phyloP scores from a whole-genome alignment of 2,329 filamentous ascomycete species.

The Aspergillus awamori region DNA sequence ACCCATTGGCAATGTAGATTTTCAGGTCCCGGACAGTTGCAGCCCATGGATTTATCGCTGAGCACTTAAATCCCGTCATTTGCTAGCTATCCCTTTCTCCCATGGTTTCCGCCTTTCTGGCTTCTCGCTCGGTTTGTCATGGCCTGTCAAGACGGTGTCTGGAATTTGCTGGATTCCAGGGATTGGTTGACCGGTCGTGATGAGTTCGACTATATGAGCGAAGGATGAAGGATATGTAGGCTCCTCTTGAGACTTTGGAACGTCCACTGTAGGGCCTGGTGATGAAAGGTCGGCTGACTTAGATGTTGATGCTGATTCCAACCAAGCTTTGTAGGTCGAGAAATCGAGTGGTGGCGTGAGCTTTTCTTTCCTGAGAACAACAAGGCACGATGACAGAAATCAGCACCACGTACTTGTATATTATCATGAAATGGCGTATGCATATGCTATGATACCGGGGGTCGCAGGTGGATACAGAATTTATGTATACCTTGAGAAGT shows the following conservation, averaged over 20 bases:
- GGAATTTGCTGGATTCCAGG: constrained; percentile 88
- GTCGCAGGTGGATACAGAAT: background rate
- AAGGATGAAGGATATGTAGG: constrained; percentile 80
- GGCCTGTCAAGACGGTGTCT: constrained; percentile 71
- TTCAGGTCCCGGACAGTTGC: background rate
- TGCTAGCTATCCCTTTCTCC: constrained; percentile 62
- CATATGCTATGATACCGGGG: background rate
- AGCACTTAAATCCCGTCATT: constrained; percentile 11
- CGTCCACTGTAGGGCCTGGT: constrained; percentile 11
- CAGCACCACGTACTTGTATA: background rate
- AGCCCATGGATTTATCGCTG: background rate
- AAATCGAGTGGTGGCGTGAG: constrained; percentile 60
- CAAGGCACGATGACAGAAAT: background rate
- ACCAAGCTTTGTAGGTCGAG: constrained; percentile 68
- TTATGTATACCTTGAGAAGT: constrained; percentile 46
- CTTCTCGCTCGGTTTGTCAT: constrained; percentile 61
- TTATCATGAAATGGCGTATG: background rate
- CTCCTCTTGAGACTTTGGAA: constrained; percentile 44
- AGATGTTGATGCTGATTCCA: constrained; percentile 31
- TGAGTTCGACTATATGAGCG: constrained; percentile 80
- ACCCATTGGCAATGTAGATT: background rate
- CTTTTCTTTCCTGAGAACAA: constrained; percentile 39
- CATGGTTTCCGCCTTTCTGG: constrained; percentile 71
- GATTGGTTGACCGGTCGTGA: constrained; percentile 78
- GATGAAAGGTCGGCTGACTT: constrained; percentile 14